Base-by-base conservation (phyloP, 257 asterid genomes). In the Thymus mandschuricus region DNA sequence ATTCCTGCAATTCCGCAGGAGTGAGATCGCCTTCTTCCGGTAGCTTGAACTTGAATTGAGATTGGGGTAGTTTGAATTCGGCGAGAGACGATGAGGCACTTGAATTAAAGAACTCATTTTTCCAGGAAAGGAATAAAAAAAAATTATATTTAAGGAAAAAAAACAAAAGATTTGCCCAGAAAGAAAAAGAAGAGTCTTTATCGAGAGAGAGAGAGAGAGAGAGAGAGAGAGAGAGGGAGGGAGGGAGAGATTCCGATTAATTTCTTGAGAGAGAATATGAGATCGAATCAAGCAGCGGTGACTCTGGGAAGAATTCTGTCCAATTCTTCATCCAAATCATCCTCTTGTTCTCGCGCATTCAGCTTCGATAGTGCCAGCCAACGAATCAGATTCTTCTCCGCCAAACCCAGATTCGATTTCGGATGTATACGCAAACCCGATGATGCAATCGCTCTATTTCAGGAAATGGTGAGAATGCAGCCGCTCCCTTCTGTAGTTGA, bases 1-100 rank as follows among this genome's bases (percentile, higher is more conserved):
- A 34, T 48, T 76, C 79, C 70, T 70, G 82, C 84, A 84, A 60
- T 76, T 80, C 46, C 70, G 80, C 13, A 84, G 44, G 8, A 58
- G 67, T 64, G 78, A 58, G 35, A 80, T 71, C 8, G 77, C 15
- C 10, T 72, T 75, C 60, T 76, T 82, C 44, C 81, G 77, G 66
- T 54, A 52, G 21, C 21, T n/a, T n/a, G n/a, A 21, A 30, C 54
- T 71, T 35, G 76, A 33, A 44, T 68, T 66, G 73, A 69, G 50
- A 31, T 69, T 7, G 10, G 40, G 60, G 64, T 46, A 13, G 58
- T 74, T 66, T 27, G 81, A 72, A 72, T 68, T 54, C 61, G 83
- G 81, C 68, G 81, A 73, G 64, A 61, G 46, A 59, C 41, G 64
- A 43, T 35, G 40, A 35, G 40, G 40, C 40, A 35, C 40, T 35